Conservation (phyloP, 108 stramenopile genomes). For the Nitzschia sp. region DNA sequence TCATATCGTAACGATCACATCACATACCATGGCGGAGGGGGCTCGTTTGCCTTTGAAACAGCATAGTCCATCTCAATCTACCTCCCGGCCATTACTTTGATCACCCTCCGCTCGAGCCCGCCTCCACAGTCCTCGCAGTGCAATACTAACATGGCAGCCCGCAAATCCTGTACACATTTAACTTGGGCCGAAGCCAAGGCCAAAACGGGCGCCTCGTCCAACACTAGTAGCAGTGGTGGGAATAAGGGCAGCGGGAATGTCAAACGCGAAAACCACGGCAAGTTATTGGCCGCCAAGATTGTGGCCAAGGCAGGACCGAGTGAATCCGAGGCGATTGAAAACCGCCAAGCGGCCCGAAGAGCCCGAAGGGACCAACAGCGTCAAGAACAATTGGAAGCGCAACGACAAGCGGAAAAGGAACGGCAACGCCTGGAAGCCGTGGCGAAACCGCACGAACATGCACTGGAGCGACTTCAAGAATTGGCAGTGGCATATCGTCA, state of each 20-base stretch:
- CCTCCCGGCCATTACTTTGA: too few species aligned
- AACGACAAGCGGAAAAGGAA: constrained; percentile 38
- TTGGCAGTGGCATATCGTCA: constrained; percentile 8
- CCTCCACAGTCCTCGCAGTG: too few species aligned
- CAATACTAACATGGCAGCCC: constrained; percentile 62
- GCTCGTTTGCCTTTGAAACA: too few species aligned
- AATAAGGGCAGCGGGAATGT: constrained; percentile 9
- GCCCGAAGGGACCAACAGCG: constrained; percentile 24
- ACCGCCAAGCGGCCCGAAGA: constrained; percentile 31
- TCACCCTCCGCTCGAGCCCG: too few species aligned
- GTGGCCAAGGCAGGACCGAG: constrained; percentile 18
- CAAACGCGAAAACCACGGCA: constrained; percentile 27
- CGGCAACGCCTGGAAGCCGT: constrained; percentile 21
- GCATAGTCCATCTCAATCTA: too few species aligned
- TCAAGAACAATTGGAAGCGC: constrained; percentile 17
- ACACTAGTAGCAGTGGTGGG: constrained; percentile 17
- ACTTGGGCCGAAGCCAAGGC: constrained; percentile 60
- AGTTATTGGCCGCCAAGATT: constrained; percentile 36
- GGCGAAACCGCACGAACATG: constrained; percentile 29
- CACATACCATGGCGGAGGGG: too few species aligned
- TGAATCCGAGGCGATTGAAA: constrained; percentile 6
- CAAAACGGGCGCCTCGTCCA: constrained; percentile 23
- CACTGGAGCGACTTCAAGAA: constrained; percentile 7
- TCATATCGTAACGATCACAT: too few species aligned
- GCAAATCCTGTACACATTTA: constrained; percentile 53